These are phyloP conservation scores for Phytophthora vignae DNA, from an alignment of 352 stramenopile species.

Conservation along the genomic window DNA sequence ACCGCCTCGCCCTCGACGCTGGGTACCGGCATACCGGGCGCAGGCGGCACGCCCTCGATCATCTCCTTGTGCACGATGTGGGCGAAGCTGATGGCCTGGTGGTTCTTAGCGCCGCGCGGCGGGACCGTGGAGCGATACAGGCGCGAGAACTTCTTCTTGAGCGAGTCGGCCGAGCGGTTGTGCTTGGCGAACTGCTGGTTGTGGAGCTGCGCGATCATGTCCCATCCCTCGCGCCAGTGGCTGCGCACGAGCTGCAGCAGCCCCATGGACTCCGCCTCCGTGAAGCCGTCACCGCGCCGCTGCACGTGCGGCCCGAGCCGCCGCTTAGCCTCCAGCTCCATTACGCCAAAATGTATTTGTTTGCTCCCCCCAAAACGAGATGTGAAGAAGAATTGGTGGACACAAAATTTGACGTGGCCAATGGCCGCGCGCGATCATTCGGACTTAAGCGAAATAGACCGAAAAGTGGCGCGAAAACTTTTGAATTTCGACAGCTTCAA, in stretches of 20 bases:
- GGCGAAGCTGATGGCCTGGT: conserved; percentile 42
- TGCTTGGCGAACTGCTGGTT: conserved; percentile 47
- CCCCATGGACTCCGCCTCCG: conserved; percentile 47
- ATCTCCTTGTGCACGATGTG: conserved; percentile 51
- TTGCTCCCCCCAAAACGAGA: conserved; percentile 9
- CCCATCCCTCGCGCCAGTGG: conserved; percentile 49
- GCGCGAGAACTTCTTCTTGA: conserved; percentile 56
- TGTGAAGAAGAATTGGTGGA: conserved; percentile 35
- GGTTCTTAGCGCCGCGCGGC: conserved; percentile 46
- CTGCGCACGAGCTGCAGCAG: conserved; percentile 46
- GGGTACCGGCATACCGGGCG: conserved; percentile 4
- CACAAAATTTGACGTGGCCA: conserved; percentile 31
- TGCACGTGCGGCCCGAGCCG: conserved; percentile 33
- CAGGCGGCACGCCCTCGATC: conserved; percentile 29
- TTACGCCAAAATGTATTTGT: conserved; percentile 24
- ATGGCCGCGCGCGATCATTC: not conserved
- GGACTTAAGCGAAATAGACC: conserved; percentile 4
- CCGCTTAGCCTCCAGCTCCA: conserved; percentile 38
- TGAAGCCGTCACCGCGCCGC: conserved; percentile 49
- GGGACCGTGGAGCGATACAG: conserved; percentile 42
- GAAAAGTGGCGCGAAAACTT: not conserved
- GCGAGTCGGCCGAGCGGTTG: conserved; percentile 49
- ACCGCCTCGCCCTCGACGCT: conserved; percentile 20
- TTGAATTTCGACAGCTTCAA: conserved; percentile 5
- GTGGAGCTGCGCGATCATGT: conserved; percentile 46